Conservation (phyloP, 805 yeast species). For the Kodamaea kaohsiungensis region DNA sequence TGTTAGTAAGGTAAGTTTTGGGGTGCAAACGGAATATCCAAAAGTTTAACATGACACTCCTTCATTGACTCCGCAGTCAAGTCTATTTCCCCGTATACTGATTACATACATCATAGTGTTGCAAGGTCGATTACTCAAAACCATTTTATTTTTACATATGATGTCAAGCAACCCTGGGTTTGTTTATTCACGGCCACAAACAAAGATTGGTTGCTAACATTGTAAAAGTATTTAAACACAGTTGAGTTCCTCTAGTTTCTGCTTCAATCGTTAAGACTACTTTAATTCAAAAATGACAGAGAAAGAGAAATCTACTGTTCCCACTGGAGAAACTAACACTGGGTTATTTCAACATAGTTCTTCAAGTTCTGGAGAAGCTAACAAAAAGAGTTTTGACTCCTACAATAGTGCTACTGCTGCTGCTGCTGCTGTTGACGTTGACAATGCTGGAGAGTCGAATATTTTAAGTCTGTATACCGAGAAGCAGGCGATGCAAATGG, state of each 20-base stretch:
- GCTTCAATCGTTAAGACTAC: neutral
- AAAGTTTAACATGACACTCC: neutral
- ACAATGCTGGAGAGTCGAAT: conserved; percentile 26
- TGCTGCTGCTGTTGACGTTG: neutral
- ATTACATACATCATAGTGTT: neutral
- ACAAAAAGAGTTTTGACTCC: conserved; percentile 17
- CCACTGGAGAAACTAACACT: neutral
- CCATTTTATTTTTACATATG: neutral
- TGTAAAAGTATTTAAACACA: neutral
- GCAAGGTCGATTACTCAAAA: neutral
- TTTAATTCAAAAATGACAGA: conserved; percentile 18
- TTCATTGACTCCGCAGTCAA: neutral
- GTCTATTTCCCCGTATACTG: neutral
- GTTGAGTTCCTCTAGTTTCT: neutral
- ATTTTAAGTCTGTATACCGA: conserved; percentile 59
- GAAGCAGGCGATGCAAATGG: conserved; percentile 68
- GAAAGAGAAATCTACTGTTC: neutral
- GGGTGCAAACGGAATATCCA: no score
- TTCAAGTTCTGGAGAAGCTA: conserved; percentile 28
- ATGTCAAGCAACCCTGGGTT: neutral
- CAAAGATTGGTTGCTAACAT: no score
- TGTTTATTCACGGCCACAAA: neutral
- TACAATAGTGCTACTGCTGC: neutral
- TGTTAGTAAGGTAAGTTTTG: no score
- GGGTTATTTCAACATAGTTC: conserved; percentile 2